Evolutionary conservation across 176 grass and related monocot species (phyloP).

Genomic region (Hordeum vulgare): MorexV3_pseudomolecules_assembly NC_058524.1:21661328-21661827

Average conservation of each 20-base stretch:
- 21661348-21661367: constrained; percentile 49
- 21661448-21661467: constrained; percentile 48
- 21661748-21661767: constrained; percentile 88
- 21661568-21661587: constrained; percentile 93
- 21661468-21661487: constrained; percentile 30
- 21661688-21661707: constrained; percentile 75
- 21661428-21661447: constrained; percentile 62
- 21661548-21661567: constrained; percentile 65
- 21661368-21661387: constrained; percentile 45
- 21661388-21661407: constrained; percentile 87
- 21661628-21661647: constrained; percentile 87
- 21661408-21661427: constrained; percentile 49
- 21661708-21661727: constrained; percentile 45
- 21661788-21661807: constrained; percentile 89
- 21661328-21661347: constrained; percentile 82
- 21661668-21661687: constrained; percentile 77
- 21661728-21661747: constrained; percentile 56
- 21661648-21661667: constrained; percentile 60
- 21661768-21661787: constrained; percentile 92
- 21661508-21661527: constrained; percentile 46
- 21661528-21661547: constrained; percentile 34
- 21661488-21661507: constrained; percentile 40
- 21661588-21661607: constrained; percentile 83
- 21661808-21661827: constrained; percentile 89
- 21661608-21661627: constrained; percentile 86